phyloP scores from a whole-genome alignment of 768 basidiomycete species.

The Phallus indusiatus region DNA sequence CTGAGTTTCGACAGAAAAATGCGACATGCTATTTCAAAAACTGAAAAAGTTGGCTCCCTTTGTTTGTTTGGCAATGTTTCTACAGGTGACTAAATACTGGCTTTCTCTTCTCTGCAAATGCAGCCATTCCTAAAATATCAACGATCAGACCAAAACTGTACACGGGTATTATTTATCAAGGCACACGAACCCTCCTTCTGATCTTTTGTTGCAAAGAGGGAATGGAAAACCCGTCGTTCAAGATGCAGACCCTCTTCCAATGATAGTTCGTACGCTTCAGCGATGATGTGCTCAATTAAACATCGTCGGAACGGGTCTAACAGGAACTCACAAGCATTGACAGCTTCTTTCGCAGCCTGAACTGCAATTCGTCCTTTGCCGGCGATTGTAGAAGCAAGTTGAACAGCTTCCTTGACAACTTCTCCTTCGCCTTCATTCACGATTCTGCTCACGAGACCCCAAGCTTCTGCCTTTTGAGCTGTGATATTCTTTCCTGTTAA shows the following conservation, averaged over 20 bases:
- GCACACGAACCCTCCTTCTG: constrained; percentile 79
- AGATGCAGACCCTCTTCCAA: constrained; percentile 77
- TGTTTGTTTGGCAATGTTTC: background rate
- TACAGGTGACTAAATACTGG: constrained; percentile 65
- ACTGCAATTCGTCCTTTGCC: constrained; percentile 76
- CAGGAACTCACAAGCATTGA: constrained; percentile 62
- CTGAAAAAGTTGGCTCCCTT: no score
- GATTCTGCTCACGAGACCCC: constrained; percentile 83
- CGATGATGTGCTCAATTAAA: background rate
- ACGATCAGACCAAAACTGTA: background rate
- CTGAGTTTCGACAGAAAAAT: no score
- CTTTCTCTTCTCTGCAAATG: constrained; percentile 91
- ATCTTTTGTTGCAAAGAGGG: constrained; percentile 85
- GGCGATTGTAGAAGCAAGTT: constrained; percentile 69
- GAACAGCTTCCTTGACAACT: constrained; percentile 81
- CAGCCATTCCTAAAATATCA: constrained; percentile 78
- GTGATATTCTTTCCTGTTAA: constrained; percentile 77
- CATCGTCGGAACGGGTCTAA: background rate
- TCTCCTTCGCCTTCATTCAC: constrained; percentile 66
- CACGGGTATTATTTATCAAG: background rate
- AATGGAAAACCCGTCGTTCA: constrained; percentile 86
- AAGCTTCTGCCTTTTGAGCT: constrained; percentile 74
- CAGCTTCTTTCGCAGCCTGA: constrained; percentile 86
- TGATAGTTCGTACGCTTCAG: constrained; percentile 68
- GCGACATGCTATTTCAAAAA: no score